Evolutionary conservation across 192 early-diverging fungal genomes (phyloP), one percentile per base, ranked within the genome.

Genomic region (Coemansia sp.): DNA sequence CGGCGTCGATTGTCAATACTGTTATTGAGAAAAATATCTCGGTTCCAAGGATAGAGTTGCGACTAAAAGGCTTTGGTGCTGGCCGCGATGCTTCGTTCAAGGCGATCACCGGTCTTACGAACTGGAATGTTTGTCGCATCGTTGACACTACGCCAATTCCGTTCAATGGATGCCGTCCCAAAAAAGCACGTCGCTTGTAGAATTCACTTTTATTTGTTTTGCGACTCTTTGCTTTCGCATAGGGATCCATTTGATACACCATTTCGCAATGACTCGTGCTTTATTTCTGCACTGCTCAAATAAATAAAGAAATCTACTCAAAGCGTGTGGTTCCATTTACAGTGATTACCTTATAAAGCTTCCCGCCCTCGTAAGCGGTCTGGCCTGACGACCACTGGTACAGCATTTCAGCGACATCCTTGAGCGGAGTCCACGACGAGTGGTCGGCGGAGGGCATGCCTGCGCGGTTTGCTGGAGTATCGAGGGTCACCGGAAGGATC

Each of bases 1-100:
- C 91, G 45, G 64, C 81, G 38, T 85, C 89, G 71, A 61, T 96
- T 67, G 81, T 90, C 38, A 85, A 88, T 25, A 87, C 85, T 55
- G 82, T 86, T 36, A 74, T 87, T 56, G 88, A 90, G 66, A 88
- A 87, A 73, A 87, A 84, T 19, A 81, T 93, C 15, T 75, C 76
- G 38, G 82, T 90, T 11, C 65, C 71, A 17, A 87, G 83, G 29
- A 59, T 94, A 22, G 92, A 97, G 69, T 70, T 98, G 36, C 80
- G 88, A 50, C 81, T 98, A 32, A 93, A 94, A 67, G 93, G 93
- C 25, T 95, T 95, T 75, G 96, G 96, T 3, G 87, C 90, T 1
- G 96, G 94, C 6, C 76, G 96, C 42, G 94, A 96, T 72, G 93
- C 94, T 52, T 91, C 90, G 0, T 95, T 92, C 84, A 90, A 93